Evolutionary conservation across 2,329 filamentous ascomycete genomes (phyloP).

Genomic region (Nemania bipapillata): DNA sequence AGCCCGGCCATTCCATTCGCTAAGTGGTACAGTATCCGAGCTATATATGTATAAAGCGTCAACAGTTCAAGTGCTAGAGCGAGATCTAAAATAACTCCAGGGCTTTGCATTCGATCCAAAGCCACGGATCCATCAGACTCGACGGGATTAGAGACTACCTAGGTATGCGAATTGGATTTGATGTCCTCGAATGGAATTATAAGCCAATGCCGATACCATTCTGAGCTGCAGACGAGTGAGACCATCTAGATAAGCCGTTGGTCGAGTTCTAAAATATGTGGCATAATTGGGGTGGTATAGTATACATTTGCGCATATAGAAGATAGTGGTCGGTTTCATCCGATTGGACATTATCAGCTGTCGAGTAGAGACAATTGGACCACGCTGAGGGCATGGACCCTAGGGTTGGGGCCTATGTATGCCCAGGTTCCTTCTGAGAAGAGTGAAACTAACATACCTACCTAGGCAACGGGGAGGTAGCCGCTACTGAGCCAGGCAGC

Average conservation of each 20-base stretch:
- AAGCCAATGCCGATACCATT: neutral
- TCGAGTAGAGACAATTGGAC: neutral
- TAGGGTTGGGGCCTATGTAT: neutral
- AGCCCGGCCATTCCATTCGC: neutral
- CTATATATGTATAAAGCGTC: neutral
- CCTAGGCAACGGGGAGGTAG: neutral
- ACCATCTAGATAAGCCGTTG: neutral
- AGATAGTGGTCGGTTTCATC: neutral
- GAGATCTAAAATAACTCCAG: neutral
- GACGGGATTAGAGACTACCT: neutral
- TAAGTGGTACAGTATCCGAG: neutral
- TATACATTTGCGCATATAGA: neutral
- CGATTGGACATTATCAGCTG: slow-evolving; percentile 6
- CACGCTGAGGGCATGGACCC: neutral
- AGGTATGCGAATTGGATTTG: too few relatives aligned
- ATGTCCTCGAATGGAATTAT: neutral
- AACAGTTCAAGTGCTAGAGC: neutral
- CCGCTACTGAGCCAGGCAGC: neutral
- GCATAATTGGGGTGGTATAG: neutral
- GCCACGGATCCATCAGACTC: too few relatives aligned
- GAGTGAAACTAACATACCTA: neutral
- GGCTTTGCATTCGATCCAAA: neutral
- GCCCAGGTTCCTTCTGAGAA: neutral
- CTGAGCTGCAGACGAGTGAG: slow-evolving; percentile 2
- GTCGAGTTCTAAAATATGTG: neutral